phyloP scores from a whole-genome alignment of 2,329 filamentous ascomycete genomes.

The Metarhizium anisopliae region DNA sequence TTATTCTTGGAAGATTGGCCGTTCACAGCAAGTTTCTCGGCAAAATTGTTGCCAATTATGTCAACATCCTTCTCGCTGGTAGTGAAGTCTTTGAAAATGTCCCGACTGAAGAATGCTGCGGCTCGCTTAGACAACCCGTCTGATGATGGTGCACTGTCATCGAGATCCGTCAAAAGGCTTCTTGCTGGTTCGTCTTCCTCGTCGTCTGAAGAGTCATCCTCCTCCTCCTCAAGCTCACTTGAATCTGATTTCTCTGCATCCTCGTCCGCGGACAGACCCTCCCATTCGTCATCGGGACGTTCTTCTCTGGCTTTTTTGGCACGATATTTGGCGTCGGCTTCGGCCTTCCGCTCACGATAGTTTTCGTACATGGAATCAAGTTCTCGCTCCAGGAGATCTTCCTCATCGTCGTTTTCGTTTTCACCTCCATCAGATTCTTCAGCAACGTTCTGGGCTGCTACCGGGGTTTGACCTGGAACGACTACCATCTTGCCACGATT shows the following conservation, averaged over 20 bases:
- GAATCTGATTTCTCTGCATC: slow-evolving; percentile 42
- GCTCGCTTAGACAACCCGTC: slow-evolving; percentile 69
- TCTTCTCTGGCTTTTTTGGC: slow-evolving; percentile 82
- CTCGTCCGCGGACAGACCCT: slow-evolving; percentile 68
- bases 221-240: slow-evolving; percentile 51
- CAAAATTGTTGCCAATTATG: slow-evolving; percentile 13
- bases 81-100: slow-evolving; percentile 67
- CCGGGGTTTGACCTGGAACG: slow-evolving; percentile 46
- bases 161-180: slow-evolving; percentile 28
- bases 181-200: slow-evolving; percentile 17
- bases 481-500: slow-evolving; percentile 69
- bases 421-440: slow-evolving; percentile 46
- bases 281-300: slow-evolving; percentile 82
- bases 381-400: slow-evolving; percentile 73
- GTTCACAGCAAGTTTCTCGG: neutral
- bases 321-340: slow-evolving; percentile 75
- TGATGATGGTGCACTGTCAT: slow-evolving; percentile 33
- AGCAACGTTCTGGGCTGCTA: slow-evolving; percentile 49
- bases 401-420: slow-evolving; percentile 65
- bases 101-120: slow-evolving; percentile 84
- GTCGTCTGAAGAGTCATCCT: slow-evolving; percentile 29
- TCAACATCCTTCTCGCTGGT: slow-evolving; percentile 44
- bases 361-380: slow-evolving; percentile 81
- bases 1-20: neutral
- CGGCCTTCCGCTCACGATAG: slow-evolving; percentile 72